A percentile compares a stretch with the other conserved stretches of the same genome.
phyloP scores from a whole-genome alignment of 2,329 filamentous ascomycete genomes.

The Nigrograna mackinnonii region DNA sequence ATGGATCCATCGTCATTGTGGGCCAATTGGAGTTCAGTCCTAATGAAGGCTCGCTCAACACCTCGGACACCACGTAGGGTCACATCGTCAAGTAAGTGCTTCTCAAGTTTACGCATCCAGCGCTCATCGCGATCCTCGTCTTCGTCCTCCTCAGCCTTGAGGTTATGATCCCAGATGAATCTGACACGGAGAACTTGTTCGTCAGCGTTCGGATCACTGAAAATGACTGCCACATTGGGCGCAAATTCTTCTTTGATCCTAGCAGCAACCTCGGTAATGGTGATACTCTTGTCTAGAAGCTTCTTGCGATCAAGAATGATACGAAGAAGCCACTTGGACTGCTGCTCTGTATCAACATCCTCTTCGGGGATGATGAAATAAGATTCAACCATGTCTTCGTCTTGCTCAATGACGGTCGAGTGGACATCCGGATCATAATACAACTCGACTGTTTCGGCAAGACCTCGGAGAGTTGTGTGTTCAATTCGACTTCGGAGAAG shows the following conservation, averaged over 20 bases:
- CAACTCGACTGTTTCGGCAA: conserved; percentile 90
- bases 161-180: conserved; percentile 64
- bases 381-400: conserved; percentile 92
- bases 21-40: conserved; percentile 45
- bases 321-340: conserved; percentile 94
- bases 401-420: conserved; percentile 81
- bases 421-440: conserved; percentile 95
- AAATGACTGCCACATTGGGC: conserved; percentile 78
- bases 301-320: conserved; percentile 92
- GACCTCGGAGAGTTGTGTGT: conserved; percentile 89
- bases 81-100: conserved; percentile 86
- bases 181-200: conserved; percentile 93
- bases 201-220: conserved; percentile 97
- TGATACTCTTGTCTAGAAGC: conserved; percentile 90
- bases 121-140: conserved; percentile 75
- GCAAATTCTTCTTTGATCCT: conserved; percentile 89
- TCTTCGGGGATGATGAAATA: conserved; percentile 93
- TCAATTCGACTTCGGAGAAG: conserved; percentile 89
- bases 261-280: conserved; percentile 85
- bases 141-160: conserved; percentile 70
- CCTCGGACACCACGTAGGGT: conserved; percentile 89
- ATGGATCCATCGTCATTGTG: conserved; percentile 78
- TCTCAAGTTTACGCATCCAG: conserved; percentile 85
- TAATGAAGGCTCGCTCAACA: conserved; percentile 91
- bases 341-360: conserved; percentile 60